Conservation (phyloP, 2,329 filamentous ascomycete species). For the Talaromyces sp. region DNA sequence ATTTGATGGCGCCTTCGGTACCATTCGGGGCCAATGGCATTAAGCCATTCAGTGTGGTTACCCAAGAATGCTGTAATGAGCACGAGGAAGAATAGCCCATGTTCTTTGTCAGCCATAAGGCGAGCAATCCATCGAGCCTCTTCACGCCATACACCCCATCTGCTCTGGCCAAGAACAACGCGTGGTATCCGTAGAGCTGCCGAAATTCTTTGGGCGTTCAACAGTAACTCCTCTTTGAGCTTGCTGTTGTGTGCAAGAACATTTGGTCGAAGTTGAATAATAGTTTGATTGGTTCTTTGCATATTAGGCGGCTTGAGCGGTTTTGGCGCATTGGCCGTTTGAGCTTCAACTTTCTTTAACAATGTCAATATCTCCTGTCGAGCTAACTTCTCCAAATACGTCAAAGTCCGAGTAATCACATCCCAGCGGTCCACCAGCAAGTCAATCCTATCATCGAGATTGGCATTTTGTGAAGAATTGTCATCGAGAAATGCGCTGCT, state of each 20-base stretch:
- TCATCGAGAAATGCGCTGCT: constrained; percentile 37
- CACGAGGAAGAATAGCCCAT: constrained; percentile 59
- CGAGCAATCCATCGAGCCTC: constrained; percentile 58
- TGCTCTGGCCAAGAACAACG: constrained; percentile 56
- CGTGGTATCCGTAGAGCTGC: constrained; percentile 55
- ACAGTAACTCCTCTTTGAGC: constrained; percentile 47
- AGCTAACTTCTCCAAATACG: constrained; percentile 51
- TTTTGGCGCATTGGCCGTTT: constrained; percentile 40
- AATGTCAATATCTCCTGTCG: constrained; percentile 51
- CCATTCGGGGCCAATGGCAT: constrained; percentile 52
- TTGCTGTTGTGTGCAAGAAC: constrained; percentile 44
- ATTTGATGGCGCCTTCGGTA: constrained; percentile 52
- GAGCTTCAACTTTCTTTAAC: constrained; percentile 47
- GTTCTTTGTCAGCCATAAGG: constrained; percentile 53
- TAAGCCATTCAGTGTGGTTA: constrained; percentile 60
- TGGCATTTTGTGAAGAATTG: constrained; percentile 44
- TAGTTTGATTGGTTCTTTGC: constrained; percentile 48
- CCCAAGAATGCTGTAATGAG: constrained; percentile 58
- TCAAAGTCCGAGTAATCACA: constrained; percentile 55
- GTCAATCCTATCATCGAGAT: constrained; percentile 54
- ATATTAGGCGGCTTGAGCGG: constrained; percentile 45
- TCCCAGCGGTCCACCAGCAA: constrained; percentile 58
- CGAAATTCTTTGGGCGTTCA: constrained; percentile 50
- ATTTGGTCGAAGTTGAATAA: constrained; percentile 50
- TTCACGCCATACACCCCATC: constrained; percentile 60